Percentiles rank a stretch among this genome's conserved stretches.
phyloP scores from a whole-genome alignment of 768 basidiomycete species.

The Russula vinacea region DNA sequence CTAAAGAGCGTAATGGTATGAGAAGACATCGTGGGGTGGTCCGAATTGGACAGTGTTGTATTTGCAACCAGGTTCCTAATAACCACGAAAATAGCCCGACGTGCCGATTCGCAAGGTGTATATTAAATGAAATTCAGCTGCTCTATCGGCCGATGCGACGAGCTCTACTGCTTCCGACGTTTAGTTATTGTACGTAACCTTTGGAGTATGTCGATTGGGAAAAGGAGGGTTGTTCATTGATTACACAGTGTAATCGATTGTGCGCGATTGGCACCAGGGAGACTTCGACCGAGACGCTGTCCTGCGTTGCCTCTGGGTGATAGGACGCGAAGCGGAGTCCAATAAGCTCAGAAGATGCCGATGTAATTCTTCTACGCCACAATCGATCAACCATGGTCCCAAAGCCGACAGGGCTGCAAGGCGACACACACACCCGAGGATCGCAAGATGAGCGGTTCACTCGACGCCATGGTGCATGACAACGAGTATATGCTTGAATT shows the following conservation, averaged over 20 bases:
- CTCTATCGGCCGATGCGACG: constrained; percentile 9
- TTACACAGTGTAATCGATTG: constrained; percentile 14
- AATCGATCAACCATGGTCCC: constrained; percentile 22
- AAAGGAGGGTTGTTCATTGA: constrained; percentile 16
- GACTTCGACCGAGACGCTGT: constrained; percentile 15
- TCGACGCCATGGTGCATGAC: constrained; percentile 10
- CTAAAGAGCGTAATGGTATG: constrained; percentile 1
- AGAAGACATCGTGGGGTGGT: constrained; percentile 1
- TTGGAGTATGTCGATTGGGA: constrained; percentile 14
- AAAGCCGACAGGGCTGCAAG: neutral
- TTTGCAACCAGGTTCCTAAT: neutral
- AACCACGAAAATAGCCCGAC: neutral
- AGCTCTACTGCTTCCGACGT: constrained; percentile 15
- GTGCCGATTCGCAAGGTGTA: neutral
- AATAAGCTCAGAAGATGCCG: neutral
- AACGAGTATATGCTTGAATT: neutral
- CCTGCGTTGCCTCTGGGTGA: neutral
- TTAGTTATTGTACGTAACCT: constrained; percentile 13
- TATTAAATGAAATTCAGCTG: neutral
- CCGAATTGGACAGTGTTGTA: neutral
- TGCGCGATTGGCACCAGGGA: neutral
- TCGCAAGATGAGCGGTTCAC: neutral
- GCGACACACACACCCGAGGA: constrained; percentile 8
- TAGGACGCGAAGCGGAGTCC: neutral
- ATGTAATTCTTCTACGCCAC: constrained; percentile 17